Base-by-base conservation (phyloP, 116 monocot species). In the Cymodocea nodosa region DNA sequence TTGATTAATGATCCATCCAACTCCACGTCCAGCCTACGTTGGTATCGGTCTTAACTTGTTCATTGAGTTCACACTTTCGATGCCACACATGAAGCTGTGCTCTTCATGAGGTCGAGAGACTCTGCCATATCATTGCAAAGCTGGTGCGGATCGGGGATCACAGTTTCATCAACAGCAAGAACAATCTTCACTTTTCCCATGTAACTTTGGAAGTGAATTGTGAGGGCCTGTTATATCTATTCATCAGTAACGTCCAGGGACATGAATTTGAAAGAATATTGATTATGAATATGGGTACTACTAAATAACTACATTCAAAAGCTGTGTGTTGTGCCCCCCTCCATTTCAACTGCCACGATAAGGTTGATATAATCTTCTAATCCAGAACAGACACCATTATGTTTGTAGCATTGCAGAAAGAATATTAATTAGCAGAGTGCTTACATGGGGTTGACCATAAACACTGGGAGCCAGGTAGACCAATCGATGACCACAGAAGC, bases 131-230 rank as follows among this genome's bases (percentile, higher is more conserved):
- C 85, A 10, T 81, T 76, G 40, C 85, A 63, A 17, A 93, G 78
- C 73, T 78, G 74, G 65, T 83, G 83, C 25, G 88, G 80, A 73
- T 88, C 83, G 39, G 83, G 76, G 71, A 93, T 79, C n/a, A 58
- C 71, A 6, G 72, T 37, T 30, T 88, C 85, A 34, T 93, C 93
- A 0, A 76, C 93, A 1, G 88, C 85, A 1, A 88, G 18, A 30
- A 85, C 93, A 15, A 78, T 48, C 73, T 74, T 75, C 81, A 93
- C 66, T 51, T 73, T 88, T 39, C 88, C 80, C 68, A 72, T 73
- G 73, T 88, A 93, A 58, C 93, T 93, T 48, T 81, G 85, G 69
- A 79, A 93, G 68, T 88, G 85, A 51, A 93, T 20, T 4, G 88
- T 81, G 15, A 88, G 35, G 6, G 93, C 88, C 93, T 93, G 71